phyloP scores from a whole-genome alignment of 2,329 filamentous ascomycete species.

The Blastomyces percursus region DNA sequence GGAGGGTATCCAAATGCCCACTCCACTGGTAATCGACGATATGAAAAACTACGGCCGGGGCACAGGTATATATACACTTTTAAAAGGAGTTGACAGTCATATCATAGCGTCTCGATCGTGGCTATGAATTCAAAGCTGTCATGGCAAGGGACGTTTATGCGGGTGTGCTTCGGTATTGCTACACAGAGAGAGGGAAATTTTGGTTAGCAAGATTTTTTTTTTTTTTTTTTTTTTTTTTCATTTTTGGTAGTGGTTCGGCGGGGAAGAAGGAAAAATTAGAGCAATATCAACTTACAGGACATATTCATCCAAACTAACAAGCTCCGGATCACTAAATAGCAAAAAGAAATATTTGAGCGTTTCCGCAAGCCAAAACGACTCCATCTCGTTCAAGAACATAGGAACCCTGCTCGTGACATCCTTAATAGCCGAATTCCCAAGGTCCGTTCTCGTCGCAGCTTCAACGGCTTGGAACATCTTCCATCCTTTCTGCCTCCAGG shows the following conservation, averaged over 20 bases:
- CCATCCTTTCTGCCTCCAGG: constrained; percentile 76
- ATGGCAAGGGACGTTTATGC: constrained; percentile 22
- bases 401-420: constrained; percentile 43
- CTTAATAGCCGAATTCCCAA: constrained; percentile 50
- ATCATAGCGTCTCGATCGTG: background rate
- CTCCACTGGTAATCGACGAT: background rate
- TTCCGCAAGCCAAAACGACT: constrained; percentile 86
- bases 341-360: constrained; percentile 89
- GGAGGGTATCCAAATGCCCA: background rate
- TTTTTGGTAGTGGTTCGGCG: no score
- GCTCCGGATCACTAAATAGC: constrained; percentile 57
- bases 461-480: constrained; percentile 67
- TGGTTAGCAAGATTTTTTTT: constrained; percentile 38
- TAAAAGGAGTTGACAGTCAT: background rate
- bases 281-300: constrained; percentile 41
- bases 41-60: background rate
- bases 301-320: constrained; percentile 57
- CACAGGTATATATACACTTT: background rate
- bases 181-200: background rate
- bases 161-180: constrained; percentile 46
- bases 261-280: constrained; percentile 14
- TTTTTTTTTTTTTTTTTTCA: no score
- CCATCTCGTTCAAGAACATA: constrained; percentile 55
- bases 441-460: constrained; percentile 52
- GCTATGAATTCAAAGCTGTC: constrained; percentile 2